Conservation (phyloP, 192 early-diverging fungal genomes). For the Phycomyces blakesleeanus region DNA sequence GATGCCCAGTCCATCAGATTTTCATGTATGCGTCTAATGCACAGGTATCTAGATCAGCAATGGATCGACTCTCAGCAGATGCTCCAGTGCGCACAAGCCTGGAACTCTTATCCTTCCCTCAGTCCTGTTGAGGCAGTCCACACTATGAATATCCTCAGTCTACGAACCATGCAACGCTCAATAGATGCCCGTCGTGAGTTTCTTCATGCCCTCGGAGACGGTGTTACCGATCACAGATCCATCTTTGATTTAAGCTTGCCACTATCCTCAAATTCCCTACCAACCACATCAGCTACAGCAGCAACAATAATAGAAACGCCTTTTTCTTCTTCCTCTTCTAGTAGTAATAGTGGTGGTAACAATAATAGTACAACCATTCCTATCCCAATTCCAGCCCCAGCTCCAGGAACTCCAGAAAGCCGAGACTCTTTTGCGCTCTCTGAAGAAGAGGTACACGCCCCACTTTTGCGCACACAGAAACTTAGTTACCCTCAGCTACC, state of each 20-base stretch:
- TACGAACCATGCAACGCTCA: slow-evolving; percentile 17
- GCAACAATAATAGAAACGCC: neutral
- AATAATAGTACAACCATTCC: neutral
- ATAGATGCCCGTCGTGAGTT: slow-evolving; percentile 22
- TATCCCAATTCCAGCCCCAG: neutral
- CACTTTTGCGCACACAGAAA: neutral
- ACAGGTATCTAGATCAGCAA: slow-evolving; percentile 20
- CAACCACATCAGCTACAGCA: too few relatives aligned
- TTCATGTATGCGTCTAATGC: slow-evolving; percentile 13
- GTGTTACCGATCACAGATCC: neutral
- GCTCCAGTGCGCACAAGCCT: slow-evolving; percentile 24
- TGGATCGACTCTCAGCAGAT: slow-evolving; percentile 24
- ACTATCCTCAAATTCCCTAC: too few relatives aligned
- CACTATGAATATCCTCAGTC: slow-evolving; percentile 22
- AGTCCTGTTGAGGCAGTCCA: slow-evolving; percentile 16
- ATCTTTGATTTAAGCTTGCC: neutral
- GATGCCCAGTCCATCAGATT: slow-evolving; percentile 4
- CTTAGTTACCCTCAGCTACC: neutral
- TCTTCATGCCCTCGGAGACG: slow-evolving; percentile 9
- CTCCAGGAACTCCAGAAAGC: neutral
- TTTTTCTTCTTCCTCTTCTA: neutral
- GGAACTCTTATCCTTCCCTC: slow-evolving; percentile 7
- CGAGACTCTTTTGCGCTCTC: slow-evolving; percentile 1
- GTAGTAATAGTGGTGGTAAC: too few relatives aligned
- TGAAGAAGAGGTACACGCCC: slow-evolving; percentile 22